These are phyloP conservation scores for Eucalyptus viminalis DNA, from an alignment of 345 rosid species.

Conservation along the genomic window DNA sequence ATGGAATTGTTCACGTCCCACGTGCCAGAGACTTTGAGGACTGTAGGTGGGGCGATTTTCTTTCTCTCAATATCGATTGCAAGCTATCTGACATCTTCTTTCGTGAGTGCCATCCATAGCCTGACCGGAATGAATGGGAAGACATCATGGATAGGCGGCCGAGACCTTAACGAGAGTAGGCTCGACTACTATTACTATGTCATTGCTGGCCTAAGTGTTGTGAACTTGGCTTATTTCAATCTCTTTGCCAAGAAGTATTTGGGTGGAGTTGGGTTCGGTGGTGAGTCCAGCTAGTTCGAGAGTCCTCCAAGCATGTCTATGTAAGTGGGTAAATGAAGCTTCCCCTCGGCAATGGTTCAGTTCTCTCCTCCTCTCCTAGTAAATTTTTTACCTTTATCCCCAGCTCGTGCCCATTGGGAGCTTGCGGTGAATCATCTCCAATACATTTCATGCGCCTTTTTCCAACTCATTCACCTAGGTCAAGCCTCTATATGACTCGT, in stretches of 20 bases:
- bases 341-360: background rate
- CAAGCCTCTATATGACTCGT: background rate
- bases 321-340: background rate
- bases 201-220: background rate
- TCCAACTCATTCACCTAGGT: background rate
- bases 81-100: background rate
- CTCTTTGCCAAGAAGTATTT: background rate
- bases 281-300: background rate
- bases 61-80: background rate
- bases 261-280: background rate
- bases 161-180: background rate
- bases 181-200: background rate
- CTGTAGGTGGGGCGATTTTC: background rate
- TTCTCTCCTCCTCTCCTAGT: background rate
- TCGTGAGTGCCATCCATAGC: background rate
- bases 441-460: background rate
- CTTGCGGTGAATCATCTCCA: background rate
- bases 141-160: background rate
- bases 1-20: conserved; percentile 5
- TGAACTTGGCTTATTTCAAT: background rate
- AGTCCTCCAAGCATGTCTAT: background rate
- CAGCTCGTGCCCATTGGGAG: background rate
- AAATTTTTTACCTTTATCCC: background rate
- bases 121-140: background rate
- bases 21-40: background rate